Conservation (phyloP, 2,329 filamentous ascomycete species). For the Atkinsonella hypoxylon region DNA sequence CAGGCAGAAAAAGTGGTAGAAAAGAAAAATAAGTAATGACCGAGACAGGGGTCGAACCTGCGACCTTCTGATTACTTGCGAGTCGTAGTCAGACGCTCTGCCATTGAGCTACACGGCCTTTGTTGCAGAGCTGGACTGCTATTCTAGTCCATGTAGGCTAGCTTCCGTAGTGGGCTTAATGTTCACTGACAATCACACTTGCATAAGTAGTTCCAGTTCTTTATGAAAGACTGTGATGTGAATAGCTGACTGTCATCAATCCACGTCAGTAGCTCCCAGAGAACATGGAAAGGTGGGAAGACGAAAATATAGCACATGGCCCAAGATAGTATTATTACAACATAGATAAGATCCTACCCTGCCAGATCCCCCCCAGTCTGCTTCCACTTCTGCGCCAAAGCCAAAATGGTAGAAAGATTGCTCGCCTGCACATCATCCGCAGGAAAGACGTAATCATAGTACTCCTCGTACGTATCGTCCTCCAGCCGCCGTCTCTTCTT, state of each 20-base stretch:
- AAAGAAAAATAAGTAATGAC: no score
- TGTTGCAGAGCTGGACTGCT: fast-evolving
- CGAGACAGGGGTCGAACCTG: constrained; percentile 15
- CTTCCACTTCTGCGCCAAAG: constrained; percentile 84
- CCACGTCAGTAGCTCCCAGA: no score
- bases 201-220: no score
- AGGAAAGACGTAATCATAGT: constrained; percentile 94
- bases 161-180: no score
- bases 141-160: background rate
- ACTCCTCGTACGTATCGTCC: constrained; percentile 88
- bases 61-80: constrained; percentile 12
- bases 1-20: no score
- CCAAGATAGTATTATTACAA: no score
- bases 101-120: constrained; percentile 25
- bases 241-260: no score
- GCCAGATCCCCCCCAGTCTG: constrained; percentile 30
- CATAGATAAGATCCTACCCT: no score
- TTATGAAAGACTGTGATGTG: no score
- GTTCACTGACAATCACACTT: no score
- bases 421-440: constrained; percentile 81
- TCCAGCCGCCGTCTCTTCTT: constrained; percentile 89
- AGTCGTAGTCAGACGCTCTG: constrained; percentile 32
- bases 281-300: no score
- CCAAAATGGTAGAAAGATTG: constrained; percentile 71
- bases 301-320: no score